These are phyloP conservation scores for Aspergillus tanneri DNA, from an alignment of 2,329 filamentous ascomycete species.

Conservation along the genomic window DNA sequence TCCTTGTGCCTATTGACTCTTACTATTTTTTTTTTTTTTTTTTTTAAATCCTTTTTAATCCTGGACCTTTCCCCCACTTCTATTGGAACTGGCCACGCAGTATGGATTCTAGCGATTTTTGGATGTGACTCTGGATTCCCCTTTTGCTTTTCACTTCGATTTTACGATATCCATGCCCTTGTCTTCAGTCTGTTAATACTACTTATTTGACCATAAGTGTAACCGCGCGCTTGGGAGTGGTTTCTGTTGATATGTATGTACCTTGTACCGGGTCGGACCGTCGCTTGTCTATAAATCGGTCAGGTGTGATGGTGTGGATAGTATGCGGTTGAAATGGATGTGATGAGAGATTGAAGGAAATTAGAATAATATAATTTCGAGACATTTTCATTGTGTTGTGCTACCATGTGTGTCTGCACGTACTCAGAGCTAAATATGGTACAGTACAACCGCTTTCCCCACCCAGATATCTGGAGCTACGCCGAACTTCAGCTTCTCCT, in stretches of 20 bases:
- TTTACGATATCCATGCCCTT: constrained; percentile 23
- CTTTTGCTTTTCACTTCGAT: constrained; percentile 1
- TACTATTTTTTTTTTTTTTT: constrained; percentile 24
- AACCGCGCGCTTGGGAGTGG: constrained; percentile 1
- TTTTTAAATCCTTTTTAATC: constrained; percentile 13
- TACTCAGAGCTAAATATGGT: too few relatives aligned
- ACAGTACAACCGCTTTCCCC: too few relatives aligned
- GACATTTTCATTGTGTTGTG: not conserved
- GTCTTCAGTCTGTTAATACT: constrained; percentile 21
- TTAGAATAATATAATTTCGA: not conserved
- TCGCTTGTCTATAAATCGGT: constrained; percentile 6
- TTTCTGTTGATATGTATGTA: constrained; percentile 2
- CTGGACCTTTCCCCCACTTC: too few relatives aligned
- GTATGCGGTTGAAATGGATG: not conserved
- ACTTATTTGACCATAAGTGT: constrained; percentile 14
- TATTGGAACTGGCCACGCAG: not conserved
- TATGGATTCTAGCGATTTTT: not conserved
- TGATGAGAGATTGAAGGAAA: not conserved
- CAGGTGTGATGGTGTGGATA: constrained; percentile 6
- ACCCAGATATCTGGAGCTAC: too few relatives aligned
- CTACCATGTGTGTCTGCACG: too few relatives aligned
- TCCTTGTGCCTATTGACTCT: constrained; percentile 7
- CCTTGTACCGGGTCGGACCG: not conserved
- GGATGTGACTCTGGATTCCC: not conserved
- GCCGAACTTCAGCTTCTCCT: constrained; percentile 7